Conservation (phyloP, 306 rosid genomes). For the Dryas alaskensis region DNA sequence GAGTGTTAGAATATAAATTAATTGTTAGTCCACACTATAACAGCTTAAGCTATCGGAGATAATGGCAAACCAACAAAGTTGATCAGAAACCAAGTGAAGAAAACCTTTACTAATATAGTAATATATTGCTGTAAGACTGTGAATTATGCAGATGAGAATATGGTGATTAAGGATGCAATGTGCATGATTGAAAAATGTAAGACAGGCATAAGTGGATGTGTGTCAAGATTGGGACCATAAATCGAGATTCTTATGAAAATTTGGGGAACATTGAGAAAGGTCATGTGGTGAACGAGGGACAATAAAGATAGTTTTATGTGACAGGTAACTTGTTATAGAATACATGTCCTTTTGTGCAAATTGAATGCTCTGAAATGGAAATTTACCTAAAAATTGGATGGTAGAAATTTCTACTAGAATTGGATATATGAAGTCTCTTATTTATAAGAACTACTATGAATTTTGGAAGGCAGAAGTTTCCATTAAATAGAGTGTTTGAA, state of each 20-base stretch:
- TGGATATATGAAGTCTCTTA: neutral
- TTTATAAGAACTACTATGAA: neutral
- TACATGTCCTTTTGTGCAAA: neutral
- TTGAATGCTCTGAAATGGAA: neutral
- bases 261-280: neutral
- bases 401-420: neutral
- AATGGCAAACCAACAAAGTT: neutral
- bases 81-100: neutral
- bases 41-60: neutral
- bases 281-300: neutral
- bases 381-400: neutral
- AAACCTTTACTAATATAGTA: neutral
- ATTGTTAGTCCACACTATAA: neutral
- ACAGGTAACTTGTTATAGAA: neutral
- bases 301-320: neutral
- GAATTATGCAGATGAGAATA: neutral
- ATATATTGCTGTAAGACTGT: neutral
- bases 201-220: neutral
- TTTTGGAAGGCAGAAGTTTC: neutral
- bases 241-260: neutral
- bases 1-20: no score
- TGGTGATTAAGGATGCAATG: neutral
- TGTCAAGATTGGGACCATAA: neutral
- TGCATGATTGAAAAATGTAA: slow-evolving; percentile 4
- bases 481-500: neutral